These are phyloP conservation scores for Chaetoceros tenuissimus DNA, from an alignment of 108 stramenopile species.

Conservation along the genomic window DNA sequence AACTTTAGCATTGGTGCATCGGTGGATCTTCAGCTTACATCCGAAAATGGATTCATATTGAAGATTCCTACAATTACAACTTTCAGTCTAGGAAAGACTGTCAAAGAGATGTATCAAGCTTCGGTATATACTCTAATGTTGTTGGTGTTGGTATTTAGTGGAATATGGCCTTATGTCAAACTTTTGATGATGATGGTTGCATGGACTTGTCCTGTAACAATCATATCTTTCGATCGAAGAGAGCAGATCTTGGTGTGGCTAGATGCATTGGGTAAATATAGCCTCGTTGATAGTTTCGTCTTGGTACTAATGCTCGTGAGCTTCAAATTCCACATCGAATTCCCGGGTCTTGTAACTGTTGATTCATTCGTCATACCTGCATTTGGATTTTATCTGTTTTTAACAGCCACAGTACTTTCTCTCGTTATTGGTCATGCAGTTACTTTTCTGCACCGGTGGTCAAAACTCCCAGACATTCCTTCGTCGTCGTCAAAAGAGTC, in stretches of 20 bases:
- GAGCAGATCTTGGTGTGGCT: slow-evolving; percentile 63
- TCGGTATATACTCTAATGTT: slow-evolving; percentile 79
- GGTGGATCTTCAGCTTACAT: slow-evolving; percentile 44
- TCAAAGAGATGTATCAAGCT: slow-evolving; percentile 74
- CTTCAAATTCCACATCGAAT: slow-evolving; percentile 76
- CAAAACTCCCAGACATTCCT: neutral
- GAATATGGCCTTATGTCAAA: slow-evolving; percentile 90
- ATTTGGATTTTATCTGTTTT: slow-evolving; percentile 82
- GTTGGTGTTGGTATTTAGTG: slow-evolving; percentile 78
- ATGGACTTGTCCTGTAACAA: slow-evolving; percentile 40
- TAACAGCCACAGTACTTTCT: slow-evolving; percentile 28
- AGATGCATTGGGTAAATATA: slow-evolving; percentile 86
- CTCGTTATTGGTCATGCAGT: slow-evolving; percentile 49
- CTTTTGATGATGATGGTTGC: slow-evolving; percentile 59
- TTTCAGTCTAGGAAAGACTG: slow-evolving; percentile 71
- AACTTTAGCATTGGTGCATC: slow-evolving; percentile 71
- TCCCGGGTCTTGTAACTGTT: slow-evolving; percentile 29
- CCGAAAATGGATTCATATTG: slow-evolving; percentile 20
- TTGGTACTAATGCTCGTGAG: slow-evolving; percentile 85
- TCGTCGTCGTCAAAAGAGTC: slow-evolving; percentile 9
- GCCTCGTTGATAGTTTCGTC: slow-evolving; percentile 86
- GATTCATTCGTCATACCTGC: slow-evolving; percentile 68
- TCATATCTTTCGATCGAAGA: slow-evolving; percentile 17
- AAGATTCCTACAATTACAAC: slow-evolving; percentile 41
- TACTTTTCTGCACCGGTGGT: slow-evolving; percentile 67